Evolutionary conservation across 257 asterid species (phyloP).

Genomic region (Nyctanthes arbortristis): DNA sequence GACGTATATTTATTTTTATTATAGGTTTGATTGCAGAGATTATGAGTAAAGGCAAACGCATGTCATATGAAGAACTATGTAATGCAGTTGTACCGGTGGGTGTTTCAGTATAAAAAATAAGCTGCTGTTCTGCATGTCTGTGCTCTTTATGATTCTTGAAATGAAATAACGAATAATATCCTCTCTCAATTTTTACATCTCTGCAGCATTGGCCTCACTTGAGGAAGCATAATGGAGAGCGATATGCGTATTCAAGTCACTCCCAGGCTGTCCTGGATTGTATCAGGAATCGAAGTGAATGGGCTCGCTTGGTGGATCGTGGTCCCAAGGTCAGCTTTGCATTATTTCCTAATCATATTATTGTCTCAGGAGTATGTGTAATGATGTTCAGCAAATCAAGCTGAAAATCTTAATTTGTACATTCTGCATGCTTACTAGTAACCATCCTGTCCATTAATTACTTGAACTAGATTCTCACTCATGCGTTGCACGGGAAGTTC

Average conservation of each 20-base stretch:
- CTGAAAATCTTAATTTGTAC: not conserved
- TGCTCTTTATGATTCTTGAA: constrained; percentile 17
- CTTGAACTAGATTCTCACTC: no score
- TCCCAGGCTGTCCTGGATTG: constrained; percentile 98
- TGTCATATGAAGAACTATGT: constrained; percentile 87
- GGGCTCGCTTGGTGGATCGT: constrained; percentile 96
- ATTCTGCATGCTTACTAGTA: not conserved
- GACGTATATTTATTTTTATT: constrained; percentile 23
- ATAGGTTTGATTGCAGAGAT: constrained; percentile 92
- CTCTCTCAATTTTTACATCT: constrained; percentile 11
- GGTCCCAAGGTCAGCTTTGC: constrained; percentile 77
- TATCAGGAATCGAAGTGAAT: constrained; percentile 92
- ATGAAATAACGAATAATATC: not conserved
- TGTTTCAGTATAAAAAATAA: constrained; percentile 14
- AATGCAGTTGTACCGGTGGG: constrained; percentile 84
- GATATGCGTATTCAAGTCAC: constrained; percentile 93
- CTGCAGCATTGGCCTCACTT: constrained; percentile 90
- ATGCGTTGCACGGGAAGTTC: no score
- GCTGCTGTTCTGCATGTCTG: constrained; percentile 6
- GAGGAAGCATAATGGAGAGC: constrained; percentile 96
- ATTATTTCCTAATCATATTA: not conserved
- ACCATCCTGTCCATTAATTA: not conserved
- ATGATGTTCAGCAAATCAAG: not conserved
- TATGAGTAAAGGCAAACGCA: constrained; percentile 87
- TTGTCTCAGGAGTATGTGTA: constrained; percentile 10